Base-by-base conservation (phyloP, 2,329 filamentous ascomycete genomes). In the Rutstroemia sp. region DNA sequence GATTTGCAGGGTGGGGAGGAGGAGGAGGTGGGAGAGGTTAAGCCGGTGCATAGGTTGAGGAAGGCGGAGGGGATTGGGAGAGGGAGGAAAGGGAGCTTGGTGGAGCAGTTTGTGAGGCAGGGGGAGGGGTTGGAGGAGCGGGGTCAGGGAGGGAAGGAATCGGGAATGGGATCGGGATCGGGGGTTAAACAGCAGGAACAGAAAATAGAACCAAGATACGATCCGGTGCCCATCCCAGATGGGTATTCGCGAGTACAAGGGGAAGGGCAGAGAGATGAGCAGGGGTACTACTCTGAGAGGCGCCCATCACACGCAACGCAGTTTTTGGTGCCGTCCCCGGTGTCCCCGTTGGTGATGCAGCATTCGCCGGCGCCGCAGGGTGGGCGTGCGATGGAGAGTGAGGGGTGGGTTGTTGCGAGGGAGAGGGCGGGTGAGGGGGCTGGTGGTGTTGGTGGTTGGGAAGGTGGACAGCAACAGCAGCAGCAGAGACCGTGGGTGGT, bases 211-310 rank as follows among this genome's bases (percentile, higher is more conserved):
- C 64, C 62, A 12, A 58, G 61, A 27, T 70, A 70, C 53, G 62
- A 65, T 56, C 62, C 53, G 27, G 67, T 68, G 8, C 68, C 67
- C 2, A 70, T 70, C 45, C 68, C 68, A 19, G 63, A 63, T 4
- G 64, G 64, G 4, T 70, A 70, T 48, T 38, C 52, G 16, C 52
- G 67, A 2, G 68, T 69, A 7, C 60, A 62, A 42, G 65, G 66
- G 5, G 63, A 68, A 47, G 68, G 67, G 10, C 27, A 3, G 4
- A 3, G 27, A 30, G 27, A 10, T 7, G 10, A 30, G 4, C 27
- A 30, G 10, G 17, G 14, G 2, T 16, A 41, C 14, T 19, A 16
- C 17, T 5, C 17, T 41, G 10, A 9, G 2, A 12, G 39, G 2
- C 14, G 39, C 2, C 39, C 39, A 8, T 41, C 39, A 2, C 39